Conservation (phyloP, 129 eudicot genomes). For the Escallonia herrerae region DNA sequence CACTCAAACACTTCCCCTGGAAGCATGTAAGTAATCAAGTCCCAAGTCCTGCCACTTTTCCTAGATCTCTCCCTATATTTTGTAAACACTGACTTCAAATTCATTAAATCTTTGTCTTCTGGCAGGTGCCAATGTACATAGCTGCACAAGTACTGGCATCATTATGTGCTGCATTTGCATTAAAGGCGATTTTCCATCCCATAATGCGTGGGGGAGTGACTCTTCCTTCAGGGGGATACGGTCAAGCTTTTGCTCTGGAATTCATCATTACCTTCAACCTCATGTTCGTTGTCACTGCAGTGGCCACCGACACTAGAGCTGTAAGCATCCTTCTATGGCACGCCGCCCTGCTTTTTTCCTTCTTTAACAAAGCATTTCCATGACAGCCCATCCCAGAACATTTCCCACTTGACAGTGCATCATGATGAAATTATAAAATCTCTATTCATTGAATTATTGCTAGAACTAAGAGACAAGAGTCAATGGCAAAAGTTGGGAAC, state of each 20-base stretch:
- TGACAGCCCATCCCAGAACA: constrained; percentile 6
- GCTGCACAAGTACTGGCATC: constrained; percentile 80
- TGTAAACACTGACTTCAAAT: background rate
- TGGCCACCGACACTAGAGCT: constrained; percentile 97
- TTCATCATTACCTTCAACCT: constrained; percentile 90
- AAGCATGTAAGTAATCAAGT: constrained; percentile 41
- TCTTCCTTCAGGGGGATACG: constrained; percentile 58
- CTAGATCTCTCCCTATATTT: background rate
- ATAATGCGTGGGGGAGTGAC: constrained; percentile 92
- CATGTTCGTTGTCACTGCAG: constrained; percentile 98
- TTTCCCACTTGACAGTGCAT: background rate
- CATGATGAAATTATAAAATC: background rate
- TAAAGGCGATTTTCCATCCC: constrained; percentile 64
- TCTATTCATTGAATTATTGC: background rate
- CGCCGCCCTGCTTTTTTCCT: background rate
- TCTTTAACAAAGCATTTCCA: background rate
- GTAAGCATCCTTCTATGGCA: constrained; percentile 37
- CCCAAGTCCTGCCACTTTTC: background rate
- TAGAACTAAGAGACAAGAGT: constrained; percentile 21
- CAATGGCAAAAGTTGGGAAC: constrained; percentile 26
- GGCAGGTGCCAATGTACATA: constrained; percentile 83
- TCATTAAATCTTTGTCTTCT: no score
- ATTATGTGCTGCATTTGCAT: constrained; percentile 64
- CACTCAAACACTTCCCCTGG: constrained; percentile 96
- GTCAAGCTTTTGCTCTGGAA: constrained; percentile 83